phyloP scores from a whole-genome alignment of 371 early-diverging fungal species.

The Mortierella sp. region DNA sequence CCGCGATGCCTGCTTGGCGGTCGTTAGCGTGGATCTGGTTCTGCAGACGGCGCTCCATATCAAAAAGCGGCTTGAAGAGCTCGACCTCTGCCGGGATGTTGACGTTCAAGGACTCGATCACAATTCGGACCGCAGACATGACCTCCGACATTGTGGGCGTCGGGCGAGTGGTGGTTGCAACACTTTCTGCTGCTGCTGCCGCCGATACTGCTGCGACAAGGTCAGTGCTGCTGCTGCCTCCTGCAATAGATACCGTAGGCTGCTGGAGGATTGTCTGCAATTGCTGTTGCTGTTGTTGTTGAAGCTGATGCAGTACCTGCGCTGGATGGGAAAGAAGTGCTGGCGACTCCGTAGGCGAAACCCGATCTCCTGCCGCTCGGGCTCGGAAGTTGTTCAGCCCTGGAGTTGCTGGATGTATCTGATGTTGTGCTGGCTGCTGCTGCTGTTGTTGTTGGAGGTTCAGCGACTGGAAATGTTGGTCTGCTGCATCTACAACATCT shows the following conservation, averaged over 20 bases:
- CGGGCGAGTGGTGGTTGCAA: neutral
- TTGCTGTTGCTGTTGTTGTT: conserved; percentile 13
- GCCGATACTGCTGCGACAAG: neutral
- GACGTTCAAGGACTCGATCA: conserved; percentile 28
- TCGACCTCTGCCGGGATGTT: conserved; percentile 27
- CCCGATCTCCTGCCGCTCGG: neutral
- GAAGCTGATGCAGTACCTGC: conserved; percentile 11
- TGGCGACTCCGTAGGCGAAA: neutral
- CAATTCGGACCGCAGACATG: conserved; percentile 28
- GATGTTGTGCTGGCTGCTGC: conserved; percentile 11
- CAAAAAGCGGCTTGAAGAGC: conserved; percentile 31
- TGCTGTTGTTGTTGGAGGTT: neutral
- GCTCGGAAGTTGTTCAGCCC: conserved; percentile 10
- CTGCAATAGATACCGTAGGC: neutral
- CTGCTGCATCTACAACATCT: neutral
- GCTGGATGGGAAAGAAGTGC: neutral
- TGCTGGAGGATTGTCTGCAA: conserved; percentile 1
- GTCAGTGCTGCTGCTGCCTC: neutral
- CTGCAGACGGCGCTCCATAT: conserved; percentile 36
- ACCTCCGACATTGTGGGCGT: conserved; percentile 19
- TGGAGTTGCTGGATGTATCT: conserved; percentile 30
- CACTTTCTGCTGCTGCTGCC: neutral
- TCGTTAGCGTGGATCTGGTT: conserved; percentile 14
- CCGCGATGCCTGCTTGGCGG: conserved; percentile 10
- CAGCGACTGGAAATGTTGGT: conserved; percentile 1